phyloP scores from a whole-genome alignment of 352 stramenopile species.

The Pythium angustatum region DNA sequence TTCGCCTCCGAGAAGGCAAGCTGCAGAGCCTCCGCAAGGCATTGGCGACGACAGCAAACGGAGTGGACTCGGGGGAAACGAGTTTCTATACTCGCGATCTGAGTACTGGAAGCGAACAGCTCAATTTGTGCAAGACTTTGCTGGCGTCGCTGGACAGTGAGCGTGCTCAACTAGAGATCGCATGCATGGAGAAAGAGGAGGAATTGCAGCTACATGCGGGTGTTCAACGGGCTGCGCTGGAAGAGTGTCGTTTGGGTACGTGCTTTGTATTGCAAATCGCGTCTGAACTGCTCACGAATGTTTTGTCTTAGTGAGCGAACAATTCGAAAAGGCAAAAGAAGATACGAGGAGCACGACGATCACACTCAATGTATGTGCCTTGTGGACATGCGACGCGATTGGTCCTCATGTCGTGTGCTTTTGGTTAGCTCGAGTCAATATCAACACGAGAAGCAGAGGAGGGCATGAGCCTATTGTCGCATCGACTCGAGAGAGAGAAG shows the following conservation, averaged over 20 bases:
- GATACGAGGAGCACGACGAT: neutral
- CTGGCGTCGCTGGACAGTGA: constrained; percentile 1
- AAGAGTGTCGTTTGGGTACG: neutral
- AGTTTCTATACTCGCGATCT: neutral
- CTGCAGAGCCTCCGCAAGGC: neutral
- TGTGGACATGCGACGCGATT: no score
- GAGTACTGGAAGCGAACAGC: neutral
- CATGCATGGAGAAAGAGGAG: constrained; percentile 15
- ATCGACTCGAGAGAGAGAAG: neutral
- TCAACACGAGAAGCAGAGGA: neutral
- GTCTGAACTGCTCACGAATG: neutral
- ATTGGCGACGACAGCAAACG: neutral
- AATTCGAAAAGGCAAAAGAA: constrained; percentile 6
- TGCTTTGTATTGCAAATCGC: neutral
- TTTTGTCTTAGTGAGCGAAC: neutral
- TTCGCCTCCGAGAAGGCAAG: constrained; percentile 10
- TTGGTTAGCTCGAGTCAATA: neutral
- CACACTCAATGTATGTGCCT: constrained; percentile 1
- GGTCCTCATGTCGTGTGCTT: neutral
- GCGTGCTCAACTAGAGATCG: neutral
- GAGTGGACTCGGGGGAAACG: neutral
- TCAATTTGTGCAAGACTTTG: constrained; percentile 3
- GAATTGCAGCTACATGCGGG: neutral
- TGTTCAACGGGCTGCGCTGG: no score
- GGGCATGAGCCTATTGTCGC: neutral